Evolutionary conservation across 306 rosid species (phyloP), one percentile per base, ranked within the genome.

Genomic region (Trichosanthes cucumerina): DNA sequence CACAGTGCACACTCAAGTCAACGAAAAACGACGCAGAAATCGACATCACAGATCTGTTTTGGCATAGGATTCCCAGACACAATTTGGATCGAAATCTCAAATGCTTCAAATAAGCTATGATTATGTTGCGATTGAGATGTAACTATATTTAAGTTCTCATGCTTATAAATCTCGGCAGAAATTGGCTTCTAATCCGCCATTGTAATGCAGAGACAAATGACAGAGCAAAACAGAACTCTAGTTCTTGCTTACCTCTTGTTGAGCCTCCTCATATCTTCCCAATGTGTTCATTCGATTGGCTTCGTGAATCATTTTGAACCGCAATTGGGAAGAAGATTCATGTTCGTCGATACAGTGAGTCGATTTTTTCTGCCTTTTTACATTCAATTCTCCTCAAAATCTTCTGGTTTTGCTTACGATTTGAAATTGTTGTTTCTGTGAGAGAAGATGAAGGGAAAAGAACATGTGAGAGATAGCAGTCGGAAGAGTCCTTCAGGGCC

Each of bases 61-160:
- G 76, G 57, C 76, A 71, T 71, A 41, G 76, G 76, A 71, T 71
- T 71, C 76, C 75, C 76, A 71, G 76, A 71, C 76, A 71, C 13
- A 43, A 57, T 44, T 44, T 71, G 26, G 36, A 41, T 44, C 31
- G 38, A 71, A 43, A 71, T 41, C 76, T 71, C 57, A 71, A 71
- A 50, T 71, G 5, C 3, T 71, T 71, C 76, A 71, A 71, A 12
- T 23, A 71, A 71, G 76, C 50, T 41, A 71, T 71, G 56, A 71
- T 71, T 71, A 28, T 21, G 34, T 41, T 71, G 76, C 19, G 47
- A 71, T 12, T 36, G 52, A 18, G 21, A 16, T 19, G 0, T 9
- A 65, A 18, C 72, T 65, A n/a, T 36, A 68, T 18, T 10, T 36
- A 38, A 7, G 28, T 39, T 39, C 23, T 36, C 74, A 38, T 5